phyloP scores from a whole-genome alignment of 108 stramenopile species.

The Nitzschia inconspicua region DNA sequence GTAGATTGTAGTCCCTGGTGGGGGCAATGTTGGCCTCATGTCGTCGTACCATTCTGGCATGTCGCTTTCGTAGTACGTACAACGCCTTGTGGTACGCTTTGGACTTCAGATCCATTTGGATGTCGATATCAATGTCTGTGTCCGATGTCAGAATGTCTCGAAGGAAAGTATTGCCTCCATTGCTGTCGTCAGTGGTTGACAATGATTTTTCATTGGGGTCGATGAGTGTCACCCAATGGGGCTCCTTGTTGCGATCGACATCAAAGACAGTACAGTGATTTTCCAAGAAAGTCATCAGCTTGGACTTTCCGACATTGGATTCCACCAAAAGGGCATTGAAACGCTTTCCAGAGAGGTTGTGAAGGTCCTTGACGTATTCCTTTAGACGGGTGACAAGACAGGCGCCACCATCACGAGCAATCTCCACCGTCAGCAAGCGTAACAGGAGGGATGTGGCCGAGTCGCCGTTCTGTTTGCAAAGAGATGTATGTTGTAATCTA shows the following conservation, averaged over 20 bases:
- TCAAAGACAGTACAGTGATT: slow-evolving; percentile 23
- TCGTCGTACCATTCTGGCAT: slow-evolving; percentile 18
- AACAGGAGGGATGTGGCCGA: slow-evolving; percentile 9
- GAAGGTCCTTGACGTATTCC: slow-evolving; percentile 16
- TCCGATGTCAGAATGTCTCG: no score
- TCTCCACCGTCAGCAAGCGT: slow-evolving; percentile 20
- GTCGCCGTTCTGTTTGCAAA: no score
- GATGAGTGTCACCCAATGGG: slow-evolving; percentile 30
- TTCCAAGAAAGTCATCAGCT: slow-evolving; percentile 36
- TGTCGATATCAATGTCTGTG: no score
- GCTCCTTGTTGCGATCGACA: slow-evolving; percentile 25
- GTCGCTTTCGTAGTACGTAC: slow-evolving; percentile 29
- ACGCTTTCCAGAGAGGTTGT: background rate
- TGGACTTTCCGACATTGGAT: slow-evolving; percentile 21
- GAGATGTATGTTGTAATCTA: no score
- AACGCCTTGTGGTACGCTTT: slow-evolving; percentile 13
- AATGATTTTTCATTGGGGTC: background rate
- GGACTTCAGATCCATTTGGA: background rate
- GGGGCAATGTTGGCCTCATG: background rate
- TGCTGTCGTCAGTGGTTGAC: no score
- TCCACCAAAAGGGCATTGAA: slow-evolving; percentile 19
- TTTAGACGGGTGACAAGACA: slow-evolving; percentile 35
- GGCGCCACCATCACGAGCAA: slow-evolving; percentile 37
- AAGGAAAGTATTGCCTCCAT: background rate
- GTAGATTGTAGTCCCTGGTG: background rate